Base-by-base conservation (phyloP, 192 early-diverging fungal genomes). In the Mortierella antarctica region DNA sequence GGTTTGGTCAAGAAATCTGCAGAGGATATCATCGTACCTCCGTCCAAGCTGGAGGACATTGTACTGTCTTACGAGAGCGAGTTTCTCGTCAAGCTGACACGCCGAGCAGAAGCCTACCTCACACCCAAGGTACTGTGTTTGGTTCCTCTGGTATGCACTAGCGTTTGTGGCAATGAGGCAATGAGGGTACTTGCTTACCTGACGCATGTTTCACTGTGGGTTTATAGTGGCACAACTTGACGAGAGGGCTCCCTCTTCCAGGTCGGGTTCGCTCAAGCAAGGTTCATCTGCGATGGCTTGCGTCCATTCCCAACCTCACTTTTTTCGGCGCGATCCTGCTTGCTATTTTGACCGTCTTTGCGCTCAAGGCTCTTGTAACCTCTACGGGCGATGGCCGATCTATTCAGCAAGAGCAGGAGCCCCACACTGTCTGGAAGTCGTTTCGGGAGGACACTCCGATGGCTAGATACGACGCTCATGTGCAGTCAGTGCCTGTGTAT, bases 41-140 rank as follows among this genome's bases (percentile, higher is more conserved):
- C 70, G 45, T 49, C 65, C 9, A 57, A 60, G 6, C 60, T 67
- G 11, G 54, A 80, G 42, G 52, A 57, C 1, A 46, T 80, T 20
- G 70, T 80, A 0, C 46, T 80, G 45, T 72, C 77, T 0, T 80
- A 80, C 13, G 77, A 80, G 20, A 72, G 56, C 54, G 77, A 80
- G 13, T 67, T 31, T 18, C 41, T 80, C 15, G 65, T 80, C 42
- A 72, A 68, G n/a, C 40, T 65, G 57, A 68, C 77, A 12, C 48
- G 57, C 20, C 53, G 23, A 39, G 70, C 52, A 6, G 77, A 80
- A 13, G 49, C 54, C 0, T 63, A 72, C 10, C 55, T 80, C 10
- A 67, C 49, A 1, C 63, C 65, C n/a, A 71, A 67, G 77, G 77
- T 80, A 80, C 11, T 31, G 31, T 31, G 31, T 31, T 31, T 31